These are phyloP conservation scores for Cupressus sempervirens DNA, from an alignment of 75 land plant genomes.

Conservation along the genomic window DNA sequence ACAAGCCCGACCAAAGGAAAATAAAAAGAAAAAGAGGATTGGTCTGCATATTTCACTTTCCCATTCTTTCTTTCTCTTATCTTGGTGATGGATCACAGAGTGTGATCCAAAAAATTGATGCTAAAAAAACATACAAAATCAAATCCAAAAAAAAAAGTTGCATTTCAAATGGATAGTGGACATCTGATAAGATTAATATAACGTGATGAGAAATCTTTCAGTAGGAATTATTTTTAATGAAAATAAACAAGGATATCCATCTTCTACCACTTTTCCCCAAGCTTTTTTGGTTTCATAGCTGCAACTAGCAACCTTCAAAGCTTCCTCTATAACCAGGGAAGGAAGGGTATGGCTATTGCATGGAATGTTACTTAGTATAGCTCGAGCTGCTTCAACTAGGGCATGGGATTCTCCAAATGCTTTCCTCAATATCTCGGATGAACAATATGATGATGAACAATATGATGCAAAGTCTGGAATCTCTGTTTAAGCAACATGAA, in stretches of 20 bases:
- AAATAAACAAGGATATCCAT: neutral
- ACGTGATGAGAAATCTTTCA: no score
- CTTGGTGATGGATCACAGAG: no score
- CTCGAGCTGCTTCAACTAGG: constrained; percentile 10
- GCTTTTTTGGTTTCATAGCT: constrained; percentile 14
- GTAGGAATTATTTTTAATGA: no score
- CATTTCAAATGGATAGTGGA: no score
- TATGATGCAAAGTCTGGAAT: neutral
- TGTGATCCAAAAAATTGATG: no score
- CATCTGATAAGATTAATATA: no score
- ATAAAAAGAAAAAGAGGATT: no score
- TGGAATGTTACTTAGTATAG: neutral
- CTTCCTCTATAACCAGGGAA: constrained; percentile 9
- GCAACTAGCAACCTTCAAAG: constrained; percentile 15
- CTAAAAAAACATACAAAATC: no score
- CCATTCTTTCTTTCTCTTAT: no score
- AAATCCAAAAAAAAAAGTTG: no score
- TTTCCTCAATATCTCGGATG: neutral
- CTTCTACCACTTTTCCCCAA: constrained; percentile 23
- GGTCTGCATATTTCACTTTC: no score
- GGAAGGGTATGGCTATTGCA: neutral
- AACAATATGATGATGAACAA: neutral
- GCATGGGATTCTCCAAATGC: constrained; percentile 19
- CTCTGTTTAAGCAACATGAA: neutral
- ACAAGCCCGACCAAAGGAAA: no score